Evolutionary conservation across 2,329 filamentous ascomycete genomes (phyloP), one percentile per base, ranked within the genome.

Genomic region (Cadophora sp.): DNA sequence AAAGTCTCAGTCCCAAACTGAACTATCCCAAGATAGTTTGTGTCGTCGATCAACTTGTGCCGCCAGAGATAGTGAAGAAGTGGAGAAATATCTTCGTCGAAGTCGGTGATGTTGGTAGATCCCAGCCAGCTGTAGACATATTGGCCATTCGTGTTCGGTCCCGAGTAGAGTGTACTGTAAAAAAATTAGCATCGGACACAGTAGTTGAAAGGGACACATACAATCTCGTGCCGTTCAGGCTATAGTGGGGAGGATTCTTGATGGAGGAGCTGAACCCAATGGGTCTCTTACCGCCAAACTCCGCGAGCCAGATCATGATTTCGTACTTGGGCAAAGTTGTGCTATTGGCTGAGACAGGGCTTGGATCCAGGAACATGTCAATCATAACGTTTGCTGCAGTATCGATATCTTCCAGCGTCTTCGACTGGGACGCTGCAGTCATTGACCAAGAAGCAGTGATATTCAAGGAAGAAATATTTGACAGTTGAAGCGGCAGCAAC

Each of bases 281-380:
- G 33, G 84, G 82, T 67, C 83, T 80, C 2, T 81, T 77, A 2
- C 75, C 20, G 4, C 84, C 85, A 55, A 82, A 82, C 6, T 78
- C 76, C 2, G 80, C 84, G 67, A 87, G 81, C 85, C 84, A 87
- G 50, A 87, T 80, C 85, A 87, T 87, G 76, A 87, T 79, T 78
- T 87, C 85, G 76, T 81, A 83, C 30, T 73, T 70, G 33, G 80
- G 76, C 3, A 71, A 36, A 1, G 75, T 74, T 43, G 80, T 83
- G 73, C 81, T 75, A 47, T 75, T 68, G 0, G 85, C 78, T 1
- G 75, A 80, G 0, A 69, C 71, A 60, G 80, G 75, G 73, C 84
- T 79, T 22, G 72, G 73, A 70, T 86, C 85, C 66, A 87, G 76
- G 76, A 87, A 88, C 81, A 87, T 85, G 77, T 88, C 85, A 68